Conservation (phyloP, 805 yeast species). For the Yamadazyma sp. region DNA sequence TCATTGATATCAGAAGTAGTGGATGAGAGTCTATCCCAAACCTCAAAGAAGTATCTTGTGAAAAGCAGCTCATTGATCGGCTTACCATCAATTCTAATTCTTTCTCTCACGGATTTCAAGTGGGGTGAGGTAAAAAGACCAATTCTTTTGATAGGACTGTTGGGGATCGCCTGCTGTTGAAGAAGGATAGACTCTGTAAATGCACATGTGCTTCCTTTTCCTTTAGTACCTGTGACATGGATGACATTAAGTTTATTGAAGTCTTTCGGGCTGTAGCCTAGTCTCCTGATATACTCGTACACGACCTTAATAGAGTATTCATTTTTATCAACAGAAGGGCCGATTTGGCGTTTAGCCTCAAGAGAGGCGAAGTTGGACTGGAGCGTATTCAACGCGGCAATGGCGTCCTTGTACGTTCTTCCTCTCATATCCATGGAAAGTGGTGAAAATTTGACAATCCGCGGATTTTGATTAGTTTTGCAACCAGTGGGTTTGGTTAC, state of each 20-base stretch:
- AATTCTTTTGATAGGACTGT: constrained; percentile 50
- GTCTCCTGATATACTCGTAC: constrained; percentile 42
- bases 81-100: constrained; percentile 82
- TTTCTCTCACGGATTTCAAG: constrained; percentile 85
- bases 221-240: constrained; percentile 97
- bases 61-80: constrained; percentile 82
- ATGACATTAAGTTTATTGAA: constrained; percentile 74
- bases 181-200: constrained; percentile 77
- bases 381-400: constrained; percentile 75
- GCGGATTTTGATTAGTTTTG: too few species aligned
- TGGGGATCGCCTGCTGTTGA: constrained; percentile 46
- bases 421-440: constrained; percentile 11
- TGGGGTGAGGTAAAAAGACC: constrained; percentile 98
- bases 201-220: constrained; percentile 98
- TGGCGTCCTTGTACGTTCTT: constrained; percentile 63
- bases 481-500: too few species aligned
- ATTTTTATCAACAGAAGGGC: constrained; percentile 54
- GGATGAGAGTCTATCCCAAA: constrained; percentile 76
- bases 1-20: constrained; percentile 52
- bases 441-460: background rate
- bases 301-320: constrained; percentile 80
- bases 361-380: constrained; percentile 91
- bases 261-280: constrained; percentile 53
- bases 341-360: constrained; percentile 75
- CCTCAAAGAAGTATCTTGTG: constrained; percentile 88